These are phyloP conservation scores for Rhynchospora tenuis DNA, from an alignment of 176 grass and related monocot genomes.

Conservation along the genomic window DNA sequence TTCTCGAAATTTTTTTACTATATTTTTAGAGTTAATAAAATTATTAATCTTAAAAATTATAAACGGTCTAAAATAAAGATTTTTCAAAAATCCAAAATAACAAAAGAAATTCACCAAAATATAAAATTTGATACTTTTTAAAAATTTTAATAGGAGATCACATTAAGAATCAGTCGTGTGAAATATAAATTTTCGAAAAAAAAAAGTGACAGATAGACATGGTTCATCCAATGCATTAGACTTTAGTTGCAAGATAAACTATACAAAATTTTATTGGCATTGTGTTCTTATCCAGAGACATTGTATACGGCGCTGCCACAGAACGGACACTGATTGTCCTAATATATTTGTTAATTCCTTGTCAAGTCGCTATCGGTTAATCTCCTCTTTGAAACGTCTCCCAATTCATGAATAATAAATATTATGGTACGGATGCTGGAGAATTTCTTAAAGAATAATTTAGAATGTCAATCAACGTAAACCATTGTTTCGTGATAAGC, in stretches of 20 bases:
- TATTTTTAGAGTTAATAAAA: no score
- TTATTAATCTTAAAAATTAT: no score
- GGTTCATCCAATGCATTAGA: no score
- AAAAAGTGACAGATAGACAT: no score
- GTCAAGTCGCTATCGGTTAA: not conserved
- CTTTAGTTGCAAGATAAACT: not conserved
- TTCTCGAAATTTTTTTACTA: no score
- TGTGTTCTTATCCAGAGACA: not conserved
- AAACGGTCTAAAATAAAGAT: no score
- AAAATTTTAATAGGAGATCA: no score
- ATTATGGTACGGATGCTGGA: not conserved
- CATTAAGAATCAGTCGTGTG: no score
- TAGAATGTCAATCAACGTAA: not conserved
- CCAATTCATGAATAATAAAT: conserved; percentile 1
- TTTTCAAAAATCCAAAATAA: no score
- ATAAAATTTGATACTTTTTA: no score
- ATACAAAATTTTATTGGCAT: not conserved
- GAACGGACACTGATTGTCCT: not conserved
- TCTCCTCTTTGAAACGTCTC: not conserved
- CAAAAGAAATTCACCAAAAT: no score
- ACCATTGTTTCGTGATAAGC: not conserved
- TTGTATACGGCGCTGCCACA: not conserved
- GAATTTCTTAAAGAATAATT: not conserved
- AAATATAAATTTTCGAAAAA: no score
- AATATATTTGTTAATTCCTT: not conserved